Evolutionary conservation across 1,284 basidiomycete genomes (phyloP), one percentile per base, ranked within the genome.

Genomic region (Cryptococcus sp.): DNA sequence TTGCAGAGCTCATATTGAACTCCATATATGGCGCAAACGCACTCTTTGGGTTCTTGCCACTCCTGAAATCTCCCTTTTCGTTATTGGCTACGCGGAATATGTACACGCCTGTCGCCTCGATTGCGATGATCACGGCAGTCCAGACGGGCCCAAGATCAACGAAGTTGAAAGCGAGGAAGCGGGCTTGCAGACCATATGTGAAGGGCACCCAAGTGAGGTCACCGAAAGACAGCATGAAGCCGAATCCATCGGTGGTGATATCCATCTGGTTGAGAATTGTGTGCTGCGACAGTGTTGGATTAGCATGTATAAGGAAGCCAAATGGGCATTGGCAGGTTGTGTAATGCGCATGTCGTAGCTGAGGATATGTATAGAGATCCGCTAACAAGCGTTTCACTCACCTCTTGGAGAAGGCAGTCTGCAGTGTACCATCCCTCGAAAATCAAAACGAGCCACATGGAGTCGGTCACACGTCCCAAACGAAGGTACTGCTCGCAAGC

Each of bases 181-280:
- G 88, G 1, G 94, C 91, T 80, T 99, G 94, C 5, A 98, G 85
- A 22, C 87, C 87, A 79, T 98, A 99, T 16, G 87, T 87, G 79
- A 98, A 97, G 5, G 96, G 96, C 10, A 99, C 90, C 90, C 93
- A 98, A 19, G 87, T 81, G 23, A 98, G 84, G 76, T 99, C 93
- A 47, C 95, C 96, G 50, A 96, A 86, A 3, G 91, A 81, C 34
- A 99, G 87, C 96, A 99, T 99, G 83, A 95, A 98, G 7, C 96
- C 96, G 68, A 99, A 98, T 5, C 95, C 95, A 69, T 99, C 96
- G 26, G 91, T 92, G 8, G 89, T 95, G 73, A 99, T 96, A 75
- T 99, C 95, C 93, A 99, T 98, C 19, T 91, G 93, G 10, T 91
- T 94, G 62, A 99, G 84, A 70, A 99, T 86, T 11, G 90, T 88